Evolutionary conservation across 1,139 yeast genomes (phyloP).

Genomic region (Geotrichum europaeum): DNA sequence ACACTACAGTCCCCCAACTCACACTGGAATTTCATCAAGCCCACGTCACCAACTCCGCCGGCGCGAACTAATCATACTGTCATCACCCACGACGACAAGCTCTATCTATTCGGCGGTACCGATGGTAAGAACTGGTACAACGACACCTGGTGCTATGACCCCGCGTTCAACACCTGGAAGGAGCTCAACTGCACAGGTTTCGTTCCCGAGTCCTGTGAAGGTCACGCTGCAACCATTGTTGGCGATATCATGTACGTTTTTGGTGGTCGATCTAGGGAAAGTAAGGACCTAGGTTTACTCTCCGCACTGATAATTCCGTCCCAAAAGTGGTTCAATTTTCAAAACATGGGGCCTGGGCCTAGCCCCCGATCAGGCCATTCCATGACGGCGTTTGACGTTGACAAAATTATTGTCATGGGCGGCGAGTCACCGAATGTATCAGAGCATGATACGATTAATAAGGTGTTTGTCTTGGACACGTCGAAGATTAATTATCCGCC

Average conservation of each 20-base stretch:
- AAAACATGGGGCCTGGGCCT: conserved; percentile 54
- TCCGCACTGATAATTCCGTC: conserved; percentile 73
- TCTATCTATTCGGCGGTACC: conserved; percentile 92
- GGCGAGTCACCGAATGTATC: conserved; percentile 49
- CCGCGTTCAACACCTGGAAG: conserved; percentile 60
- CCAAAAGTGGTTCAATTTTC: conserved; percentile 66
- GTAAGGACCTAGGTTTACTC: conserved; percentile 61
- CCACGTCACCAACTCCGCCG: conserved; percentile 52
- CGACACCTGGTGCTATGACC: conserved; percentile 81
- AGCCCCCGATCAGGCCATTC: conserved; percentile 95
- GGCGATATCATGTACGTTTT: conserved; percentile 76
- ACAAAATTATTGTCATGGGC: conserved; percentile 80
- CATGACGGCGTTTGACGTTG: conserved; percentile 61
- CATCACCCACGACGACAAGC: conserved; percentile 69
- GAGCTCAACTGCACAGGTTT: conserved; percentile 47
- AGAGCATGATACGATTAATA: conserved; percentile 23
- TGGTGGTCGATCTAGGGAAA: conserved; percentile 84
- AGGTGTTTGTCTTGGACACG: conserved; percentile 39
- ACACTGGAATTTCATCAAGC: conserved; percentile 70
- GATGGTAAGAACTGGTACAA: conserved; percentile 70
- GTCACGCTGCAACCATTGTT: conserved; percentile 79
- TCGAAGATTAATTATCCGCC: conserved; percentile 37
- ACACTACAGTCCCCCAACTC: conserved; percentile 81
- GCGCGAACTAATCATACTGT: conserved; percentile 90
- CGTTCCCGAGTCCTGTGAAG: conserved; percentile 82